phyloP scores from a whole-genome alignment of 23 red algal species.

The Gracilaria domingensis region DNA sequence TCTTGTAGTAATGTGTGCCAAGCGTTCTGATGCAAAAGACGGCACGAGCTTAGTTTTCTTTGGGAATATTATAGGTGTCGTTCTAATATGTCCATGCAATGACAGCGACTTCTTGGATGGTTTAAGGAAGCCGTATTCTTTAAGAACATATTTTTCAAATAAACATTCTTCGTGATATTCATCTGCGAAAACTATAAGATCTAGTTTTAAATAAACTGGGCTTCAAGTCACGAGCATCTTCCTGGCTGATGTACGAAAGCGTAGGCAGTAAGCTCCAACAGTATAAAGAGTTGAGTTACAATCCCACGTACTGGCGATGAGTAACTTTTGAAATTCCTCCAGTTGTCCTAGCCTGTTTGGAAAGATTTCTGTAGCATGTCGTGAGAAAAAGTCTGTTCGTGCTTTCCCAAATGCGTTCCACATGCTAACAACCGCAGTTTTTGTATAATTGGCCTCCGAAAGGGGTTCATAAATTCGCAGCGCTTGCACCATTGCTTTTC shows the following conservation, averaged over 20 bases:
- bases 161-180: not conserved
- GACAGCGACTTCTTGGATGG: not conserved
- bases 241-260: not conserved
- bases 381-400: not conserved
- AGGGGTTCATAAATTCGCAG: not conserved
- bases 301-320: not conserved
- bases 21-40: not conserved
- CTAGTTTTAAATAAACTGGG: not conserved
- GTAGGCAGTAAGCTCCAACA: not conserved
- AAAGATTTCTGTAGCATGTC: not conserved
- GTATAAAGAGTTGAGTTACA: not conserved
- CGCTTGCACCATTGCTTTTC: not conserved
- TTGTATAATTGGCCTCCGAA: not conserved
- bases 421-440: not conserved
- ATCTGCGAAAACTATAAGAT: not conserved
- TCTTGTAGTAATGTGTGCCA: not conserved
- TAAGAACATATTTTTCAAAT: not conserved
- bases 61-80: not conserved
- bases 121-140: not conserved
- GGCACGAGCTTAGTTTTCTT: not conserved
- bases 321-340: constrained; percentile 10
- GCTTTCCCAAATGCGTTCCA: constrained; percentile 38
- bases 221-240: not conserved
- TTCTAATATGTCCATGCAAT: not conserved
- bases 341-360: not conserved